phyloP scores from a whole-genome alignment of 768 basidiomycete species.

The Panus rudis region DNA sequence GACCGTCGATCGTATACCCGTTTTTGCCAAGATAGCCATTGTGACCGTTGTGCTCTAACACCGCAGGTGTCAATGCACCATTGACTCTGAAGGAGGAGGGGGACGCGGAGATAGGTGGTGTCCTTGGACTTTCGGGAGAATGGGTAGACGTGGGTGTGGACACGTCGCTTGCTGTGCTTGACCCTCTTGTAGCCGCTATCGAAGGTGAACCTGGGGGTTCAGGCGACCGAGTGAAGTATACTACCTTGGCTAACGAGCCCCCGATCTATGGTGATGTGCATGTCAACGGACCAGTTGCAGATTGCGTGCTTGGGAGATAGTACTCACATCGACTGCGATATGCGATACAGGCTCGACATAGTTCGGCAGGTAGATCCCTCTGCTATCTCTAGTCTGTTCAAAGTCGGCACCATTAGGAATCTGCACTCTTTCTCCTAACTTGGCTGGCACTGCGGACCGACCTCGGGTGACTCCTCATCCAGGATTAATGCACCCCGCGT shows the following conservation, averaged over 20 bases:
- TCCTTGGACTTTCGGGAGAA: not conserved
- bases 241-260: conserved; percentile 94
- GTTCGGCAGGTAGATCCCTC: conserved; percentile 96
- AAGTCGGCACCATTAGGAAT: conserved; percentile 8
- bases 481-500: conserved; percentile 91
- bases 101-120: conserved; percentile 19
- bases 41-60: conserved; percentile 34
- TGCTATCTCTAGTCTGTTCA: conserved; percentile 78
- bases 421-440: conserved; percentile 1
- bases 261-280: conserved; percentile 69
- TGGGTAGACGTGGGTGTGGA: conserved; percentile 27
- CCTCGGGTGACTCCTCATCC: conserved; percentile 91
- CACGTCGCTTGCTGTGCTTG: conserved; percentile 38
- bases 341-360: conserved; percentile 97
- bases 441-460: conserved; percentile 29
- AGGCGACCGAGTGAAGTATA: conserved; percentile 94
- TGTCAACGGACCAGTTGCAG: conserved; percentile 10
- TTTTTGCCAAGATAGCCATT: too few relatives aligned
- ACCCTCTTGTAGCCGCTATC: conserved; percentile 51
- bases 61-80: conserved; percentile 79
- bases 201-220: conserved; percentile 79
- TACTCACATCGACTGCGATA: conserved; percentile 89
- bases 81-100: conserved; percentile 33
- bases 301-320: conserved; percentile 7
- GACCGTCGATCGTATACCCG: conserved; percentile 29